phyloP scores from a whole-genome alignment of 192 early-diverging fungal genomes.

The Rhizophlyctis rosea region DNA sequence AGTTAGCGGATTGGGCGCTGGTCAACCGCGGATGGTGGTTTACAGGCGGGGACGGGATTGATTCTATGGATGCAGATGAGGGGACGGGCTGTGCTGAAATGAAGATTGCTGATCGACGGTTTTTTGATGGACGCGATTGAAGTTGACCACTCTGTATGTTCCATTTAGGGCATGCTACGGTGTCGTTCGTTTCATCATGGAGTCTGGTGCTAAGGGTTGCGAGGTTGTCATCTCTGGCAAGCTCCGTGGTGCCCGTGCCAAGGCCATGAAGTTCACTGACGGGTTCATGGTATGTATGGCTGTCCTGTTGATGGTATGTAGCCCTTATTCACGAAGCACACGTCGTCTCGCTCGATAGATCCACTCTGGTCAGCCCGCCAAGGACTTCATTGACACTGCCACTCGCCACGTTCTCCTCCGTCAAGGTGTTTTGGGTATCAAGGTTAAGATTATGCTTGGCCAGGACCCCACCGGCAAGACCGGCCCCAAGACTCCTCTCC shows the following conservation, averaged over 20 bases:
- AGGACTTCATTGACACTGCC: slow-evolving; percentile 92
- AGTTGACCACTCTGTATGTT: too few species aligned
- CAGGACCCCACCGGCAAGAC: slow-evolving; percentile 88
- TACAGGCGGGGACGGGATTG: too few species aligned
- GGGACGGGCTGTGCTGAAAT: too few species aligned
- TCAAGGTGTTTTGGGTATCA: slow-evolving; percentile 98
- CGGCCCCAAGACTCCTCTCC: slow-evolving; percentile 94
- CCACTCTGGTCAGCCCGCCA: slow-evolving; percentile 98
- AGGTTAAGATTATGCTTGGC: slow-evolving; percentile 99
- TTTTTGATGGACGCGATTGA: too few species aligned
- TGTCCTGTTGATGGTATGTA: neutral
- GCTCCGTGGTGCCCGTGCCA: slow-evolving; percentile 99
- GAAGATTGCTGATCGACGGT: too few species aligned
- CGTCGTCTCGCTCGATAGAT: slow-evolving; percentile 42
- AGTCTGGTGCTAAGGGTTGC: slow-evolving; percentile 98
- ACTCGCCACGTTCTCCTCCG: slow-evolving; percentile 96
- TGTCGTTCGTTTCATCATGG: slow-evolving; percentile 98
- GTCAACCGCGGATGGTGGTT: neutral
- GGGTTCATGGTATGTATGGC: slow-evolving; percentile 80
- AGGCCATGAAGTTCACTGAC: slow-evolving; percentile 99
- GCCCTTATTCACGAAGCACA: neutral
- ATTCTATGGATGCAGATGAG: too few species aligned
- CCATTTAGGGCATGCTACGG: slow-evolving; percentile 93
- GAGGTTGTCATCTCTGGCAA: slow-evolving; percentile 99
- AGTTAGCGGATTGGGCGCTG: slow-evolving; percentile 4